These are phyloP conservation scores for Termitomyces sp. DNA, from an alignment of 1,284 basidiomycete genomes.

Conservation along the genomic window DNA sequence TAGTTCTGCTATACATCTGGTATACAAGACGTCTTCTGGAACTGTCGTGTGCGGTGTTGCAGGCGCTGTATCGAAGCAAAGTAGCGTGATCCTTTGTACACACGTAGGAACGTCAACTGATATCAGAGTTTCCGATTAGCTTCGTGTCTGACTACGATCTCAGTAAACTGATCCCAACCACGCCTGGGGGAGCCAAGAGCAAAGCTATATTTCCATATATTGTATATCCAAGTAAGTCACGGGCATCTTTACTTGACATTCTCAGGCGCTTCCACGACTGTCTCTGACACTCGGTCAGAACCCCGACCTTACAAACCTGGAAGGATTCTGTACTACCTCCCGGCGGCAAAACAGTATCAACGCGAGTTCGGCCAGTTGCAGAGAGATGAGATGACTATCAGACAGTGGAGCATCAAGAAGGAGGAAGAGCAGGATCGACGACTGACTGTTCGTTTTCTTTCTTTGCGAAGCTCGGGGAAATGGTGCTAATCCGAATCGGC, in stretches of 20 bases:
- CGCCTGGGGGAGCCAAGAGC: conserved; percentile 5
- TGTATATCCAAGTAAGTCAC: conserved; percentile 17
- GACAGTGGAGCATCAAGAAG: conserved; percentile 15
- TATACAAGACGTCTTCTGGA: conserved; percentile 18
- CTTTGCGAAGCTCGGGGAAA: background rate
- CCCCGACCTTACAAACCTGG: conserved; percentile 19
- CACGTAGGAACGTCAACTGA: background rate
- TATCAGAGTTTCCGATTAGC: conserved; percentile 5
- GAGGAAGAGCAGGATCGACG: conserved; percentile 16
- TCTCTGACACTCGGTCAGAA: conserved; percentile 8
- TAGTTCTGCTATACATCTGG: conserved; percentile 14
- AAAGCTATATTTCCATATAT: conserved; percentile 18
- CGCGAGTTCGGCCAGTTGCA: conserved; percentile 11
- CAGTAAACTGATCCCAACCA: conserved; percentile 9
- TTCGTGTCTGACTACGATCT: conserved; percentile 18
- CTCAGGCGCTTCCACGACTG: background rate
- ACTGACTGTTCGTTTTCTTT: conserved; percentile 9
- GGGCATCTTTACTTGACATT: background rate
- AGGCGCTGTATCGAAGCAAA: conserved; percentile 15
- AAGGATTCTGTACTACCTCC: conserved; percentile 15
- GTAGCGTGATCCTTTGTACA: conserved; percentile 6
- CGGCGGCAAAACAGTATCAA: conserved; percentile 12
- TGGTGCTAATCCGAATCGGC: background rate
- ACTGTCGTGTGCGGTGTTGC: conserved; percentile 19
- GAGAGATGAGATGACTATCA: conserved; percentile 4